Percentiles rank a stretch among this genome's conserved stretches.
These are phyloP conservation scores for Oryza australiensis DNA, from an alignment of 176 grass and related monocot genomes.

Conservation along the genomic window DNA sequence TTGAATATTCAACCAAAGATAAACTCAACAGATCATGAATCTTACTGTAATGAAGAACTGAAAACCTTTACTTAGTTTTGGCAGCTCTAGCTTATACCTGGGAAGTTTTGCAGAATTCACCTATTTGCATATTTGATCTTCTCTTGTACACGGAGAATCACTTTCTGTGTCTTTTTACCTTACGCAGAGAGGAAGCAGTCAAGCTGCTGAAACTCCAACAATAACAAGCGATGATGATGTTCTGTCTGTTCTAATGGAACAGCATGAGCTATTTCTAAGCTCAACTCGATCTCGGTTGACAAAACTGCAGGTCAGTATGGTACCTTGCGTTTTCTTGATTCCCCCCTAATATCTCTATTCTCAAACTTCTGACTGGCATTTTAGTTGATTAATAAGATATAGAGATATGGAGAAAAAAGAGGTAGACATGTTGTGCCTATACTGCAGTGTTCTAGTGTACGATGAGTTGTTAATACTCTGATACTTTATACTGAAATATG, in stretches of 20 bases:
- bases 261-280: slow-evolving; percentile 79
- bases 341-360: background rate
- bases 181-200: slow-evolving; percentile 61
- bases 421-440: background rate
- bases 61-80: slow-evolving; percentile 15
- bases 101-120: slow-evolving; percentile 18
- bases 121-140: slow-evolving; percentile 7
- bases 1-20: slow-evolving; percentile 9
- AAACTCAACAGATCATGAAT: background rate
- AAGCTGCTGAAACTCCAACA: slow-evolving; percentile 57
- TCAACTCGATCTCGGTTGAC: slow-evolving; percentile 69
- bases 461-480: background rate
- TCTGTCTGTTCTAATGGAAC: slow-evolving; percentile 69
- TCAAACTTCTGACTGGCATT: background rate
- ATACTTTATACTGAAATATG: slow-evolving; percentile 25
- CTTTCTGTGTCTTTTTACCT: slow-evolving; percentile 18
- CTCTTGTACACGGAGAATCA: slow-evolving; percentile 23
- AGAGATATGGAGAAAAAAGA: background rate
- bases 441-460: background rate
- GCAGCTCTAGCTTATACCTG: slow-evolving; percentile 9
- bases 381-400: slow-evolving; percentile 13
- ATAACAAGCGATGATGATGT: slow-evolving; percentile 71
- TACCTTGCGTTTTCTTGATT: background rate
- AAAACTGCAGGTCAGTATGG: slow-evolving; percentile 74
- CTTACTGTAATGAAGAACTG: slow-evolving; percentile 3